A percentile compares a stretch with the other conserved stretches of the same genome.
These are phyloP conservation scores for Backusella psychrophila DNA, from an alignment of 192 early-diverging fungal genomes.

Conservation along the genomic window DNA sequence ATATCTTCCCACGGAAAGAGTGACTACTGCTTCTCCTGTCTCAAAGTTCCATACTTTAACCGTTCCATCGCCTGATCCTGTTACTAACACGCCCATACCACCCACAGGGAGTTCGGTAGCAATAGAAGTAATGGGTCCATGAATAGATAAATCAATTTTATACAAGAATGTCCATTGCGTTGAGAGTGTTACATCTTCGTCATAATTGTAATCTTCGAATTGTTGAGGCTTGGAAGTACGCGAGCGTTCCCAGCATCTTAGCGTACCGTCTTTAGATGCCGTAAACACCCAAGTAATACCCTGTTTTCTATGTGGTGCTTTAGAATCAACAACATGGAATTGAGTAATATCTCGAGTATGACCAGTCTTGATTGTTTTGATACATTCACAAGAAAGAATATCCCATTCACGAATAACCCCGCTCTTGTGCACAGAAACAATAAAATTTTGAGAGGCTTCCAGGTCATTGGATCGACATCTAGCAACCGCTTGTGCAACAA, in stretches of 20 bases:
- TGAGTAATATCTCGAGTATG: slow-evolving; percentile 14
- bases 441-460: slow-evolving; percentile 19
- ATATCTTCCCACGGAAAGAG: not conserved
- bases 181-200: not conserved
- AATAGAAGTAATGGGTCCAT: slow-evolving; percentile 11
- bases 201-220: not conserved
- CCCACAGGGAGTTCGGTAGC: slow-evolving; percentile 24
- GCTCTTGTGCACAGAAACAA: slow-evolving; percentile 29
- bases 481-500: slow-evolving; percentile 26
- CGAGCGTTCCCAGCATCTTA: slow-evolving; percentile 32
- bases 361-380: slow-evolving; percentile 13
- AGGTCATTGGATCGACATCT: not conserved
- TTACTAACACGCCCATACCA: slow-evolving; percentile 32
- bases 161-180: slow-evolving; percentile 22
- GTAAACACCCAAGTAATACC: slow-evolving; percentile 33
- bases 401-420: slow-evolving; percentile 35
- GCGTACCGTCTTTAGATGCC: slow-evolving; percentile 26
- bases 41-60: slow-evolving; percentile 35
- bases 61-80: slow-evolving; percentile 23
- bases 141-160: slow-evolving; percentile 2
- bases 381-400: slow-evolving; percentile 27
- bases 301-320: slow-evolving; percentile 17
- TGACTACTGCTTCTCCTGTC: slow-evolving; percentile 21
- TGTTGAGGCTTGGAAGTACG: not conserved
- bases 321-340: slow-evolving; percentile 12